Evolutionary conservation across 176 grass and related monocot genomes (phyloP).

Genomic region (Bolboschoenus planiculmis): DNA sequence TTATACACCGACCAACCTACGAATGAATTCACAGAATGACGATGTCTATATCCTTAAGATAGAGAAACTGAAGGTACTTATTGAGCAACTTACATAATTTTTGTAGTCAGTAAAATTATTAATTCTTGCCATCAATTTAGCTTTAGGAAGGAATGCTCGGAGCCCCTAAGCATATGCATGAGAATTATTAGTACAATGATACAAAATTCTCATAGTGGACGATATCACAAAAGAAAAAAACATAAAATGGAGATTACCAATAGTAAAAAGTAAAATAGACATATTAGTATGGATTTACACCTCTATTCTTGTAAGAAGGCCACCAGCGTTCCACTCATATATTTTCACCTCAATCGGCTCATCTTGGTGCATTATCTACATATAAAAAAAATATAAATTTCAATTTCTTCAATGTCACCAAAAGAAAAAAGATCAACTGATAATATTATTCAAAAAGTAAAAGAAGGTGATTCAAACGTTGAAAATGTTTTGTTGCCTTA

Average conservation of each 20-base stretch:
- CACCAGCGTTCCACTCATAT: constrained; percentile 78
- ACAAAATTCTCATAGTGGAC: background rate
- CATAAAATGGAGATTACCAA: background rate
- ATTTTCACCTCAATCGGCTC: constrained; percentile 78
- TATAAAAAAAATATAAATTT: background rate
- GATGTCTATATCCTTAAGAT: background rate
- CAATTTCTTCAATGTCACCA: background rate
- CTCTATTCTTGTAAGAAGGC: constrained; percentile 83
- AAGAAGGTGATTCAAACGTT: background rate
- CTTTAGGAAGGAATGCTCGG: constrained; percentile 86
- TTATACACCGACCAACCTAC: constrained; percentile 50
- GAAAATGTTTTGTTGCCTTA: background rate
- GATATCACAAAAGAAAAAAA: background rate
- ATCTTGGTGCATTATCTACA: constrained; percentile 78
- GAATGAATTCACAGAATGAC: constrained; percentile 19
- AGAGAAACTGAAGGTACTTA: background rate
- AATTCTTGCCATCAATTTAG: constrained; percentile 64
- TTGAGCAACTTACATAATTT: constrained; percentile 55
- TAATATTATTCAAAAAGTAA: constrained; percentile 1
- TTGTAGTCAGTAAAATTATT: constrained; percentile 74
- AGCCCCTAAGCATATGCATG: constrained; percentile 41
- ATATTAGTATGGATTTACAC: constrained; percentile 25
- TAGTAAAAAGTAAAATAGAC: constrained; percentile 2
- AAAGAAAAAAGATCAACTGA: constrained; percentile 17
- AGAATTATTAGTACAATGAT: background rate